These are phyloP conservation scores for Termitomyces eurrhizus DNA, from an alignment of 768 basidiomycete species.

Conservation along the genomic window DNA sequence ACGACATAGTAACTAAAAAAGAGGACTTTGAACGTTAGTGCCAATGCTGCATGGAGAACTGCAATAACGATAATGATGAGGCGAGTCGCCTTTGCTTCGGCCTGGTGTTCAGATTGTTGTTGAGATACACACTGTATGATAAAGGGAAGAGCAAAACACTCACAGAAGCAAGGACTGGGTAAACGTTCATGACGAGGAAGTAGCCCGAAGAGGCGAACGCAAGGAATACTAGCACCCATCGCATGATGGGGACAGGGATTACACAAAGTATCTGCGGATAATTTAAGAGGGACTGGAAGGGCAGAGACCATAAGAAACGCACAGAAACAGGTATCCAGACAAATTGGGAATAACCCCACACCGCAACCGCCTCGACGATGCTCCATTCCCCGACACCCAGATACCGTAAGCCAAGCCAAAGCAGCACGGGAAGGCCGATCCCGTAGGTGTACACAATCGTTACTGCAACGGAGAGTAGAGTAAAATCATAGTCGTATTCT, in stretches of 20 bases:
- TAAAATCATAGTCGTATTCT: conserved; percentile 80
- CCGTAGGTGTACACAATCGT: conserved; percentile 87
- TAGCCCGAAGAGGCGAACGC: conserved; percentile 82
- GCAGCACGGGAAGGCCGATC: conserved; percentile 69
- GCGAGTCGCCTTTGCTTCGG: conserved; percentile 83
- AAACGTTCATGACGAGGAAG: conserved; percentile 82
- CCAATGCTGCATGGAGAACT: conserved; percentile 72
- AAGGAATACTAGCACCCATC: conserved; percentile 74
- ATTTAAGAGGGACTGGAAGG: neutral
- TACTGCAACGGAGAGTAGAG: conserved; percentile 76
- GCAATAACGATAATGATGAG: conserved; percentile 77
- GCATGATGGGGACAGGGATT: conserved; percentile 75
- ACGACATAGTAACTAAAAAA: conserved; percentile 55
- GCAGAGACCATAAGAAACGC: conserved; percentile 22
- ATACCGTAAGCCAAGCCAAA: conserved; percentile 86
- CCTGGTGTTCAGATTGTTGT: conserved; percentile 38
- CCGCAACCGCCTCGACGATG: conserved; percentile 73
- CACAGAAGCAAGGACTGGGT: conserved; percentile 84
- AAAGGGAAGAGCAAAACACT: conserved; percentile 24
- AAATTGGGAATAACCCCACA: conserved; percentile 82
- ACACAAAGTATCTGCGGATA: conserved; percentile 70
- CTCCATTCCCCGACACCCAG: conserved; percentile 89
- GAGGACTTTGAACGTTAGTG: conserved; percentile 81
- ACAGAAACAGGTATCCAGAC: conserved; percentile 89
- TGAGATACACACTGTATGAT: neutral